These are phyloP conservation scores for Iris pallida DNA, from an alignment of 116 monocot species.

Conservation along the genomic window DNA sequence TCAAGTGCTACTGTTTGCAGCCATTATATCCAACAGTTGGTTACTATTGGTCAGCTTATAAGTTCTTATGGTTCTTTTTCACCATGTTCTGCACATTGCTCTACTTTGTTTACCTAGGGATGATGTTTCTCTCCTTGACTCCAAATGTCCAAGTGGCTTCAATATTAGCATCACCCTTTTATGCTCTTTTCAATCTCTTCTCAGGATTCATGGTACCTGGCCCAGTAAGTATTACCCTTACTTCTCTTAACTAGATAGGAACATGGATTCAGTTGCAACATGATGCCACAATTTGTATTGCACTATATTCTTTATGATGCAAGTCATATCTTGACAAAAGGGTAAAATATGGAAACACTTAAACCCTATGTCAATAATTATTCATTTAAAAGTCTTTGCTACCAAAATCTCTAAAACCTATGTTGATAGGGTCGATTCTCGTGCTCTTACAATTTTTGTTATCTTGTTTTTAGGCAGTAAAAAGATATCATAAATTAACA, in stretches of 20 bases:
- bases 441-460: too few species aligned
- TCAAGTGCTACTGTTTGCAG: conserved; percentile 16
- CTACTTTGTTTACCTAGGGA: conserved; percentile 54
- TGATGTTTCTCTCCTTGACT: conserved; percentile 44
- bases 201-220: conserved; percentile 53
- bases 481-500: too few species aligned
- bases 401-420: too few species aligned
- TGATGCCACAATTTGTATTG: too few species aligned
- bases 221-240: conserved; percentile 31
- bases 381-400: too few species aligned
- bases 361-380: too few species aligned
- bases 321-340: too few species aligned
- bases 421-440: too few species aligned
- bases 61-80: conserved; percentile 51
- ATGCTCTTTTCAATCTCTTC: conserved; percentile 38
- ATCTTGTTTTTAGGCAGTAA: too few species aligned
- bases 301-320: too few species aligned
- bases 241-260: neutral
- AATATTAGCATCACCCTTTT: conserved; percentile 35
- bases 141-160: conserved; percentile 46
- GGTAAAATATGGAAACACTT: too few species aligned
- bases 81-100: conserved; percentile 48
- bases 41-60: conserved; percentile 40
- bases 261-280: neutral
- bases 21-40: conserved; percentile 59